Conservation (phyloP, 352 stramenopile genomes). For the Pythium rhizo-oryzae region DNA sequence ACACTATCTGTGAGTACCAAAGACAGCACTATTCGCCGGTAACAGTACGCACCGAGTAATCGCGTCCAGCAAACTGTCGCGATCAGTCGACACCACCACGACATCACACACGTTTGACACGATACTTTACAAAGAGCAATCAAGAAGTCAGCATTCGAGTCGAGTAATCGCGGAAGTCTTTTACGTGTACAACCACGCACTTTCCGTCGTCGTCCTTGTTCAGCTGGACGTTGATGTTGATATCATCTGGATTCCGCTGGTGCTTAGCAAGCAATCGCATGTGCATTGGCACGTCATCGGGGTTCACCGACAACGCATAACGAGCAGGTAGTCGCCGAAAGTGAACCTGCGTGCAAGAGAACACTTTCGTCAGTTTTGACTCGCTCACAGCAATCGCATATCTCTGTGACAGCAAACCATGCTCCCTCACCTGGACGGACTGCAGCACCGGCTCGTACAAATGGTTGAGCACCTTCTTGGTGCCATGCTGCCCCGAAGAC, state of each 20-base stretch:
- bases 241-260: conserved; percentile 76
- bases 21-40: neutral
- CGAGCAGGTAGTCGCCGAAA: conserved; percentile 78
- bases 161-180: too few relatives aligned
- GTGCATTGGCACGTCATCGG: conserved; percentile 86
- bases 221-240: conserved; percentile 81
- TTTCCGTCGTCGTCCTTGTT: conserved; percentile 89
- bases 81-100: conserved; percentile 76
- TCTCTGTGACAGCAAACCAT: neutral
- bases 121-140: conserved; percentile 39
- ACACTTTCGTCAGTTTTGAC: neutral
- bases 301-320: conserved; percentile 87
- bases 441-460: conserved; percentile 86
- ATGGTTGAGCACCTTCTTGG: conserved; percentile 84
- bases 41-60: conserved; percentile 52
- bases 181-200: too few relatives aligned
- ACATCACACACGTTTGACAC: conserved; percentile 82
- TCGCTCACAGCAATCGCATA: neutral
- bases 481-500: conserved; percentile 60
- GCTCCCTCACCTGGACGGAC: conserved; percentile 52
- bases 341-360: conserved; percentile 43
- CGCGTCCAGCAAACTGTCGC: conserved; percentile 78
- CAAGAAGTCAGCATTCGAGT: neutral
- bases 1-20: neutral
- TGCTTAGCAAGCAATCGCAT: conserved; percentile 86